phyloP scores from a whole-genome alignment of 352 stramenopile genomes.

The Proteromonas lacertae region DNA sequence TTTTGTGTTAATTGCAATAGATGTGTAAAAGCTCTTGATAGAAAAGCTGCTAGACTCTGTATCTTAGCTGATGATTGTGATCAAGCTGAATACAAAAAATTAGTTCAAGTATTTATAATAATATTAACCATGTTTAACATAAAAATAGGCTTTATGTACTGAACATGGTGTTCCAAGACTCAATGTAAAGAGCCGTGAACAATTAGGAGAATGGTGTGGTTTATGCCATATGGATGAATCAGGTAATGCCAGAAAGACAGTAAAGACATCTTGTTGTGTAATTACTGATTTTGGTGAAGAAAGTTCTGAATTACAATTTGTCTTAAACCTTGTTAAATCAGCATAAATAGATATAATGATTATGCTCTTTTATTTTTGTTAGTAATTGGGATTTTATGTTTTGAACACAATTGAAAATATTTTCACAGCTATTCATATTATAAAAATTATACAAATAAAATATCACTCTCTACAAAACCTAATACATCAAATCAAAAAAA shows the following conservation, averaged over 20 bases:
- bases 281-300: slow-evolving; percentile 99
- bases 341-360: no score
- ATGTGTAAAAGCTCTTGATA: slow-evolving; percentile 89
- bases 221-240: slow-evolving; percentile 92
- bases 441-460: no score
- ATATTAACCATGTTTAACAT: no score
- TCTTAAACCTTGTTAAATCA: slow-evolving; percentile 89
- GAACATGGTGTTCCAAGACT: slow-evolving; percentile 35
- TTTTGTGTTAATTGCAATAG: slow-evolving; percentile 2
- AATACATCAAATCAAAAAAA: no score
- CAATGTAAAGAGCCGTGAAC: slow-evolving; percentile 50
- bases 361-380: no score
- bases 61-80: slow-evolving; percentile 96
- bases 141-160: slow-evolving; percentile 33
- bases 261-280: slow-evolving; percentile 81
- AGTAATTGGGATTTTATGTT: no score
- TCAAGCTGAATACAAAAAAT: slow-evolving; percentile 94
- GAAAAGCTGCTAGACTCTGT: slow-evolving; percentile 76
- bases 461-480: no score
- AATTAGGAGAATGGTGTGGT: slow-evolving; percentile 92
- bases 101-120: no score
- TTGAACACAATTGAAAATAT: no score
- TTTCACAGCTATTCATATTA: no score
- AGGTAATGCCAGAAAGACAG: slow-evolving; percentile 85
- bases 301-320: slow-evolving; percentile 72